Percentiles rank a stretch among this genome's conserved stretches.
These are phyloP conservation scores for Westerdykella aurantiaca DNA, from an alignment of 2,329 filamentous ascomycete species.

Conservation along the genomic window DNA sequence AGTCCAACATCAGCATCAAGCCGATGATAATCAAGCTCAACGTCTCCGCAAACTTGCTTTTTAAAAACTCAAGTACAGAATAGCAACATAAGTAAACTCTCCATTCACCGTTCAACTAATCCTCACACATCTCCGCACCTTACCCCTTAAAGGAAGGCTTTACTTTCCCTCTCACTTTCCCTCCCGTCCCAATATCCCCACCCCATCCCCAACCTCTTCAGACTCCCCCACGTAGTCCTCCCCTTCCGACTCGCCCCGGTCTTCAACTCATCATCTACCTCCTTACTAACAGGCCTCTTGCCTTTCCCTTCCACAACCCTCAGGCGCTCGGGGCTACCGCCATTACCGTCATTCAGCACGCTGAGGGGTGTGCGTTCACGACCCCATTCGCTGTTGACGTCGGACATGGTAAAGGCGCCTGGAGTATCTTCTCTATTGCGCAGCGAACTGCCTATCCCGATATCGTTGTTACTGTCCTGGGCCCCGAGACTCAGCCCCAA, in stretches of 20 bases:
- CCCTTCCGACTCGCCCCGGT: slow-evolving; percentile 5
- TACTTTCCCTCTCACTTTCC: slow-evolving; percentile 4
- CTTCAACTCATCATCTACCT: slow-evolving; percentile 6
- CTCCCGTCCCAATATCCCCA: slow-evolving; percentile 6
- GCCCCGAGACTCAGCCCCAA: too few species aligned
- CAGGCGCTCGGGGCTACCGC: slow-evolving; percentile 8
- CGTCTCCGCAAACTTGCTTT: too few species aligned
- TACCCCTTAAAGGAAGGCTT: slow-evolving; percentile 19
- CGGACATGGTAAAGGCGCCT: neutral
- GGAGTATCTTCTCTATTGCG: neutral
- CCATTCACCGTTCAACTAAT: too few species aligned
- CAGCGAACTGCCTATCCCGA: neutral
- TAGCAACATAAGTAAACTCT: too few species aligned
- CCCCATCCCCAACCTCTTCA: slow-evolving; percentile 15
- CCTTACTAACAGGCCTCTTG: slow-evolving; percentile 9
- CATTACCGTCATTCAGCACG: slow-evolving; percentile 8
- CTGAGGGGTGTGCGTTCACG: slow-evolving; percentile 14
- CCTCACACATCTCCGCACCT: too few species aligned
- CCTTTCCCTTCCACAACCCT: slow-evolving; percentile 13
- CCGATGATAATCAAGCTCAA: too few species aligned
- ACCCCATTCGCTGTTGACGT: slow-evolving; percentile 6
- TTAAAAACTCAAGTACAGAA: too few species aligned
- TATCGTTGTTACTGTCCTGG: neutral
- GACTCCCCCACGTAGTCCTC: slow-evolving; percentile 21
- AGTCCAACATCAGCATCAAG: too few species aligned